Evolutionary conservation across 176 grass and related monocot species (phyloP), one percentile per base, ranked within the genome.

Genomic region (Zoysia japonica): DNA sequence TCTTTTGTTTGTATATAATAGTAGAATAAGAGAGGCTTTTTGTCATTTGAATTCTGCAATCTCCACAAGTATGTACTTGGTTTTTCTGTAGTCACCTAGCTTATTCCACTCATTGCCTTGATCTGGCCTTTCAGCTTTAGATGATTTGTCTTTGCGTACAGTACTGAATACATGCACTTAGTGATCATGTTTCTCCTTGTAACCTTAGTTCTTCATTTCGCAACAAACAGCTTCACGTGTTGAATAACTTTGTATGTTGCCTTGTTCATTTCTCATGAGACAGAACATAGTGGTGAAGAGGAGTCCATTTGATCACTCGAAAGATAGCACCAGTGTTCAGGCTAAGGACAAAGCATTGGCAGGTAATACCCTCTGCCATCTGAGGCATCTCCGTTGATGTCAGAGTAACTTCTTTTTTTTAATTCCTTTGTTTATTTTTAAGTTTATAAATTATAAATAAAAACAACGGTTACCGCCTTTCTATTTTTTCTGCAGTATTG

Each of bases 201-300:
- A 57, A 41, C 53, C 47, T 75, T 73, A 61, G 49, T 56, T 74
- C 10, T 50, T 85, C 7, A 19, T 46, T 42, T 50, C 41, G 11
- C 3, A 9, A 12, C 72, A 49, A 41, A 72, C 40, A 56, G 41
- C 47, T n/a, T 48, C 45, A 80, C 2, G 8, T 63, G 9, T 74
- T 72, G 67, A 82, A 19, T 67, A 80, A 56, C 13, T 48, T 71
- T 35, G 40, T 63, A 54, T 38, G 68, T 40, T 61, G 60, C 74
- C 76, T 80, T 80, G 11, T 70, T 75, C 83, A 5, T 75, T 61
- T 87, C 68, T 78, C 68, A 79, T 86, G 85, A 80, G 67, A 89
- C 86, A 98, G 92, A 72, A 87, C 68, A 88, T 83, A 80, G 87
- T 90, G 76, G 49, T 73, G 48, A 72, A 71, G 14, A 86, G 72